Conservation (phyloP, 495 filamentous ascomycete genomes). For the Cercophora scortea region DNA sequence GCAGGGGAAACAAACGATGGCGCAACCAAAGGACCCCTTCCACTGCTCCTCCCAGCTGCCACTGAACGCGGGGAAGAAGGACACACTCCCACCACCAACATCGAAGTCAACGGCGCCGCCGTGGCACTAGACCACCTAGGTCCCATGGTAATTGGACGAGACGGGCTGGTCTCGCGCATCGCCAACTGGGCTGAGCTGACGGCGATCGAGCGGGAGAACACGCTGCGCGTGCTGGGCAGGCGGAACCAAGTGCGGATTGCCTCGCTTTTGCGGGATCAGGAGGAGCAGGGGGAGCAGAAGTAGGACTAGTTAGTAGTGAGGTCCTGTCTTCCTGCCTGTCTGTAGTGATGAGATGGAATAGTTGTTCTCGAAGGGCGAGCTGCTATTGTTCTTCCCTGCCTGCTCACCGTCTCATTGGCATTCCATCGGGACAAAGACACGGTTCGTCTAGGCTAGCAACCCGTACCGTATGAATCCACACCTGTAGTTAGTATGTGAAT, state of each 20-base stretch:
- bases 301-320: not conserved
- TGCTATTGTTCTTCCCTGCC: too few species aligned
- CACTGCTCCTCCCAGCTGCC: conserved; percentile 16
- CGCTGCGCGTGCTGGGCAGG: conserved; percentile 53
- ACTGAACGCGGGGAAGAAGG: conserved; percentile 5
- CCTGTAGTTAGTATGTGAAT: too few species aligned
- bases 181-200: conserved; percentile 62
- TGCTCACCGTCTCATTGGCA: too few species aligned
- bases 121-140: conserved; percentile 53
- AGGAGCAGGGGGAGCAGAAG: not conserved
- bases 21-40: not conserved
- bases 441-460: too few species aligned
- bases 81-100: conserved; percentile 36
- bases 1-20: too few species aligned
- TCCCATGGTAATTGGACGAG: conserved; percentile 59
- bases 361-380: too few species aligned
- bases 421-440: too few species aligned
- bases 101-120: conserved; percentile 41
- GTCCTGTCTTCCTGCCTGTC: too few species aligned
- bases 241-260: conserved; percentile 54
- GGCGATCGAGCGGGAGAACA: conserved; percentile 53
- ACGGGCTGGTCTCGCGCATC: conserved; percentile 58
- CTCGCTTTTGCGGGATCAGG: conserved; percentile 33
- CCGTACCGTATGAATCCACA: too few species aligned
- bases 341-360: too few species aligned